Conservation (phyloP, 164 flowering plant genomes). For the Piper longum region DNA sequence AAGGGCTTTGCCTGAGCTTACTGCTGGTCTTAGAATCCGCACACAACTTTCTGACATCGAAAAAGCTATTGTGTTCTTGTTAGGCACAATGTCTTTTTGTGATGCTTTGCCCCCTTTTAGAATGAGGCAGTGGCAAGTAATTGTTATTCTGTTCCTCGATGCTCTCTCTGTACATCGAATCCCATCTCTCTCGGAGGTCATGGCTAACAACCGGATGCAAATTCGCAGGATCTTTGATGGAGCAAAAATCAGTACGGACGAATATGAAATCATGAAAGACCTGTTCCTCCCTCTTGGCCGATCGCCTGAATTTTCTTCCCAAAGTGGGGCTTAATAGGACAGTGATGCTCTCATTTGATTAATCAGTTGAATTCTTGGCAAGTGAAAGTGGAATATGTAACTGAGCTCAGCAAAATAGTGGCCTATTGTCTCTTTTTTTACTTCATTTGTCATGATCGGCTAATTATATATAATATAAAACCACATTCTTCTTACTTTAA, state of each 20-base stretch:
- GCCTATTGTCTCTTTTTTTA: too few relatives aligned
- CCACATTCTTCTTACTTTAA: too few relatives aligned
- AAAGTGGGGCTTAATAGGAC: constrained; percentile 43
- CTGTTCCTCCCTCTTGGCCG: constrained; percentile 65
- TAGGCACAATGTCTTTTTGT: background rate
- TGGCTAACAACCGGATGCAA: constrained; percentile 38
- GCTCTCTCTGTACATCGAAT: constrained; percentile 64
- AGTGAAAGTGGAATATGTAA: background rate
- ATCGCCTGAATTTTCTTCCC: constrained; percentile 51
- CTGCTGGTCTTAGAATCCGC: constrained; percentile 39
- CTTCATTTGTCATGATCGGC: too few relatives aligned
- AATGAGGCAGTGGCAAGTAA: constrained; percentile 1
- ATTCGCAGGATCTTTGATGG: constrained; percentile 58
- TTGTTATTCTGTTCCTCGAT: constrained; percentile 58
- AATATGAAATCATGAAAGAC: constrained; percentile 69
- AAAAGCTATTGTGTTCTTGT: constrained; percentile 41
- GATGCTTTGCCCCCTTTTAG: background rate
- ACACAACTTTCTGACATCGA: constrained; percentile 54
- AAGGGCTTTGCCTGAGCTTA: constrained; percentile 55
- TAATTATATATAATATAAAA: too few relatives aligned
- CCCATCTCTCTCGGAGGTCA: constrained; percentile 41
- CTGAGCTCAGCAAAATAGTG: too few relatives aligned
- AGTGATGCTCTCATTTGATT: background rate
- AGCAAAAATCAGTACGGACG: constrained; percentile 47
- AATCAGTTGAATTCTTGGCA: background rate